Base-by-base conservation (phyloP, 2,329 filamentous ascomycete species). In the Samsoniella hepiali region DNA sequence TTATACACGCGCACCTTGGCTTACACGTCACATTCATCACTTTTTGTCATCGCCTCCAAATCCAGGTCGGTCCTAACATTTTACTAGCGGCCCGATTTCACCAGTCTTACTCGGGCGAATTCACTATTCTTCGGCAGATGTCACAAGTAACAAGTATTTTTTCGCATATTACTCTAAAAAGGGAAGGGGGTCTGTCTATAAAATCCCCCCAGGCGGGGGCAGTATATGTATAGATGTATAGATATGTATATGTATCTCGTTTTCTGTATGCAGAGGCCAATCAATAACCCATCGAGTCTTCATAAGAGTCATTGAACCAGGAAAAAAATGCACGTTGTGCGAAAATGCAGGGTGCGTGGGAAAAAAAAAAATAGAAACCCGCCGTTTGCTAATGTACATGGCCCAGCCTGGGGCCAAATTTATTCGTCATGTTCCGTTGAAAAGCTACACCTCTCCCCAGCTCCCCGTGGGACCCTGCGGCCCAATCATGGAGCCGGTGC, bases 401-500 rank as follows among this genome's bases (percentile, higher is more conserved):
- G 58, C 47, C 58, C 27, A 29, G 27, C 10, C 27, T 61, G 8
- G 58, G 47, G 49, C 47, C 5, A 58, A 15, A 32, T 54, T 45
- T 54, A 29, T 13, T 61, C 58, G 17, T 54, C 58, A 42, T 32
- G 34, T 51, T 31, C 38, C n/a, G 22, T 49, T 49, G 3, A 27
- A 31, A n/a, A 17, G 5, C 9, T 53, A 89, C 32, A 90, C 84
- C 76, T 94, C 91, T 10, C 90, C 91, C 91, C 91, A 95, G 68
- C 85, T 88, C 17, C 91, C 91, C 81, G 90, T 86, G 9, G 84
- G 85, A 1, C 87, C 88, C 45, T 84, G 85, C 55, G 84, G 83
- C 2, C 85, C 86, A 73, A 91, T 85, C 66, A 88, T 81, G 67
- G 88, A 91, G 3, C 89, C 89, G 62, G 90, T 93, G 2, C 90